Percentiles rank a stretch among this genome's conserved stretches.
Conservation (phyloP, 1,139 yeast genomes). For the Sugiyamaella sp. region DNA sequence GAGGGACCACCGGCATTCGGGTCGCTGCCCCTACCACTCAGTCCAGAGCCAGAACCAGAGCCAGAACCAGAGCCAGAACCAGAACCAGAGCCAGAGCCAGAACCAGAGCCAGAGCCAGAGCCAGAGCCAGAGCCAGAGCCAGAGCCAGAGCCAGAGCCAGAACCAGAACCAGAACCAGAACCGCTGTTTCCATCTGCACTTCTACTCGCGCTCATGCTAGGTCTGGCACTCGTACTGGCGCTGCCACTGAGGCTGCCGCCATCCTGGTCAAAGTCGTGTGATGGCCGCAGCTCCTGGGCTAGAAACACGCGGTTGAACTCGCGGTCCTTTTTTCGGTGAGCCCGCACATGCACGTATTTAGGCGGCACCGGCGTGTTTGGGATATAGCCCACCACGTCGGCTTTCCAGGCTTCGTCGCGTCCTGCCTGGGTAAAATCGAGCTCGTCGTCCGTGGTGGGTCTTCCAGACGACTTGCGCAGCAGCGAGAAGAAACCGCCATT, state of each 20-base stretch:
- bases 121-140: no score
- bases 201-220: neutral
- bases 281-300: constrained; percentile 67
- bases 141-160: no score
- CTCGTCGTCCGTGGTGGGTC: constrained; percentile 36
- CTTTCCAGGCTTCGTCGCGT: constrained; percentile 42
- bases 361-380: constrained; percentile 41
- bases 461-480: constrained; percentile 30
- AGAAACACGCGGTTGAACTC: constrained; percentile 63
- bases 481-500: constrained; percentile 27
- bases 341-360: constrained; percentile 44
- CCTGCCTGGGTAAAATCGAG: constrained; percentile 26
- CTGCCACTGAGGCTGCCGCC: no score
- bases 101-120: no score
- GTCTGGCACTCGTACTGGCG: neutral
- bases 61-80: no score
- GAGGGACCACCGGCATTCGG: neutral
- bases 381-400: constrained; percentile 40
- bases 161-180: no score
- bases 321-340: constrained; percentile 40
- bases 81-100: no score
- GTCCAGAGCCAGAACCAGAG: no score
- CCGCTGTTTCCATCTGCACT: neutral
- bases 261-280: neutral
- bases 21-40: neutral